A percentile compares a stretch with the other conserved stretches of the same genome.
Evolutionary conservation across 768 basidiomycete genomes (phyloP).

Genomic region (Termitomyces sp.): DNA sequence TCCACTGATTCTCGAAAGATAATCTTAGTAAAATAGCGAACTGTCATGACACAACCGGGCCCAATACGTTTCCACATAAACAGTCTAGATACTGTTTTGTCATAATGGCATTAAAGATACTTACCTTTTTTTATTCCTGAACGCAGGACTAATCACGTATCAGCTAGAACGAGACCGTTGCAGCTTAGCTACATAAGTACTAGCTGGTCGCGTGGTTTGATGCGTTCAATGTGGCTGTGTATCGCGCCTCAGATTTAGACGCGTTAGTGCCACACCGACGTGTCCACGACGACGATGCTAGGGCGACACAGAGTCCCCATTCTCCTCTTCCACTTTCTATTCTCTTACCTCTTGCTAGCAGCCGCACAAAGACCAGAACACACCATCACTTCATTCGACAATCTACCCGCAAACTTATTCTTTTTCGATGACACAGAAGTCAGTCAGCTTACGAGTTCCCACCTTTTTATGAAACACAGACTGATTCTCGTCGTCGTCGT

Average conservation of each 20-base stretch:
- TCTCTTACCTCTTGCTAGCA: constrained; percentile 10
- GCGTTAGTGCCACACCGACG: constrained; percentile 11
- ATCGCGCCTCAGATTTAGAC: constrained; percentile 6
- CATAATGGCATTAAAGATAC: too few species aligned
- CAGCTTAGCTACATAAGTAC: too few species aligned
- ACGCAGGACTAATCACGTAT: too few species aligned
- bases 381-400: constrained; percentile 51
- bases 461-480: background rate
- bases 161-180: too few species aligned
- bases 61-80: too few species aligned
- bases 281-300: constrained; percentile 20
- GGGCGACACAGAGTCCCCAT: constrained; percentile 15
- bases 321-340: constrained; percentile 14
- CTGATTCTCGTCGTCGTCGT: constrained; percentile 23
- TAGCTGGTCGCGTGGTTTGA: background rate
- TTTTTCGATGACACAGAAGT: constrained; percentile 94
- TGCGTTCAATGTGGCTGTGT: constrained; percentile 10
- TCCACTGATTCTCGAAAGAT: too few species aligned
- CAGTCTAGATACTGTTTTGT: too few species aligned
- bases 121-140: too few species aligned
- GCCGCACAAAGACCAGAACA: constrained; percentile 43
- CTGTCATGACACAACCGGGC: too few species aligned
- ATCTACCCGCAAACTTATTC: constrained; percentile 70
- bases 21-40: too few species aligned
- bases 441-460: constrained; percentile 21